phyloP scores from a whole-genome alignment of 768 basidiomycete genomes.

The Sistotremastrum niveocremeum region DNA sequence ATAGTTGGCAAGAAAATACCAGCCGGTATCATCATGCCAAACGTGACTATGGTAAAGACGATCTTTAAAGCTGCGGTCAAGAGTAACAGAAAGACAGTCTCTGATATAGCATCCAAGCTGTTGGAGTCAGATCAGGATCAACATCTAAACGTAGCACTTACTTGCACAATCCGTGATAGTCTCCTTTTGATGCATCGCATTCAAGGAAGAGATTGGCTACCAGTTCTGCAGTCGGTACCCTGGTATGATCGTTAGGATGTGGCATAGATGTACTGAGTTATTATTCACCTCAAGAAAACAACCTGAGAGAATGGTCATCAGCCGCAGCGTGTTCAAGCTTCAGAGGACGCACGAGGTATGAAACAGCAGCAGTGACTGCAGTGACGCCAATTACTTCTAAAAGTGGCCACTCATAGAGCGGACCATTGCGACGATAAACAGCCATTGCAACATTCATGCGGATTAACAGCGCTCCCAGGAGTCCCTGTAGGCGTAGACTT shows the following conservation, averaged over 20 bases:
- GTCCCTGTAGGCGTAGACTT: slow-evolving; percentile 29
- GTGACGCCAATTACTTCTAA: slow-evolving; percentile 49
- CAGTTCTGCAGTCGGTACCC: slow-evolving; percentile 66
- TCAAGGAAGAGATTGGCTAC: slow-evolving; percentile 78
- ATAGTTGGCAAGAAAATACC: slow-evolving; percentile 71
- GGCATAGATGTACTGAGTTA: not conserved
- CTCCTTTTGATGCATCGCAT: slow-evolving; percentile 53
- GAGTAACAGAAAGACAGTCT: slow-evolving; percentile 53
- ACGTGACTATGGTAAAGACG: slow-evolving; percentile 58
- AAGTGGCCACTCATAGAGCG: slow-evolving; percentile 45
- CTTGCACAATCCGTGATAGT: slow-evolving; percentile 76
- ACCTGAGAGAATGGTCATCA: slow-evolving; percentile 25
- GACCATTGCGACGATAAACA: slow-evolving; percentile 43
- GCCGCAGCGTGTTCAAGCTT: not conserved
- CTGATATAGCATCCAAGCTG: slow-evolving; percentile 51
- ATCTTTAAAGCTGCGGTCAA: slow-evolving; percentile 51
- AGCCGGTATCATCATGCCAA: slow-evolving; percentile 71
- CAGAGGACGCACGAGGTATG: slow-evolving; percentile 39
- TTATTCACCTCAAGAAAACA: slow-evolving; percentile 44
- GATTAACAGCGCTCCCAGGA: slow-evolving; percentile 53
- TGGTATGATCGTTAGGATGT: slow-evolving; percentile 12
- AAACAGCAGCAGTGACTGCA: slow-evolving; percentile 56
- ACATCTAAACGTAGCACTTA: slow-evolving; percentile 19
- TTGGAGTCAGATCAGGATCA: not conserved
- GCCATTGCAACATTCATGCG: slow-evolving; percentile 52